phyloP scores from a whole-genome alignment of 176 grass and related monocot species.

The Lolium perenne region DNA sequence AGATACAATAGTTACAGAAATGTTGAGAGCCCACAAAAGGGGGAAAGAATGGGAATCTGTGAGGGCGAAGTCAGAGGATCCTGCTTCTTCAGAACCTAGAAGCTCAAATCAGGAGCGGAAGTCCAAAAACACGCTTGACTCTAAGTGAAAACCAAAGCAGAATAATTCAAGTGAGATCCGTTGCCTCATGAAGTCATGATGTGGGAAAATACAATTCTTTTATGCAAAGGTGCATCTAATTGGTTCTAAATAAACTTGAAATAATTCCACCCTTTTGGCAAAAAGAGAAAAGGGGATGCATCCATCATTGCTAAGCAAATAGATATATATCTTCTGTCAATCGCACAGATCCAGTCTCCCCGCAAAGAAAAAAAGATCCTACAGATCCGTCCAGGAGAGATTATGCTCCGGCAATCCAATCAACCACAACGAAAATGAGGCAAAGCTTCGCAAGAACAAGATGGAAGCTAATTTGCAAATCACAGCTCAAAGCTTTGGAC shows the following conservation, averaged over 20 bases:
- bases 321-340: conserved; percentile 53
- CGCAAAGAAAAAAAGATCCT: conserved; percentile 16
- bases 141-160: conserved; percentile 43
- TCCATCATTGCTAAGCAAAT: conserved; percentile 50
- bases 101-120: conserved; percentile 33
- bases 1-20: neutral
- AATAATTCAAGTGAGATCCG: conserved; percentile 54
- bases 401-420: conserved; percentile 36
- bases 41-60: conserved; percentile 28
- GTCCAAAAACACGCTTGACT: conserved; percentile 38
- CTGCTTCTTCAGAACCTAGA: conserved; percentile 17
- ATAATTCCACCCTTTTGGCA: conserved; percentile 52
- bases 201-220: conserved; percentile 24
- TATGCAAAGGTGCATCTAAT: conserved; percentile 41
- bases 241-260: conserved; percentile 46
- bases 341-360: neutral
- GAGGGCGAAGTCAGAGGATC: neutral
- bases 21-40: neutral
- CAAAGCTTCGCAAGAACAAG: conserved; percentile 29
- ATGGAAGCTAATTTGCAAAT: conserved; percentile 34
- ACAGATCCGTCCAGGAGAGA: conserved; percentile 49
- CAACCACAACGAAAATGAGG: conserved; percentile 25
- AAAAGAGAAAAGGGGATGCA: conserved; percentile 50
- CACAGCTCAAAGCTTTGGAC: conserved; percentile 25
- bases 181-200: conserved; percentile 46